Conservation (phyloP, 768 basidiomycete genomes). For the Zangia roseola region DNA sequence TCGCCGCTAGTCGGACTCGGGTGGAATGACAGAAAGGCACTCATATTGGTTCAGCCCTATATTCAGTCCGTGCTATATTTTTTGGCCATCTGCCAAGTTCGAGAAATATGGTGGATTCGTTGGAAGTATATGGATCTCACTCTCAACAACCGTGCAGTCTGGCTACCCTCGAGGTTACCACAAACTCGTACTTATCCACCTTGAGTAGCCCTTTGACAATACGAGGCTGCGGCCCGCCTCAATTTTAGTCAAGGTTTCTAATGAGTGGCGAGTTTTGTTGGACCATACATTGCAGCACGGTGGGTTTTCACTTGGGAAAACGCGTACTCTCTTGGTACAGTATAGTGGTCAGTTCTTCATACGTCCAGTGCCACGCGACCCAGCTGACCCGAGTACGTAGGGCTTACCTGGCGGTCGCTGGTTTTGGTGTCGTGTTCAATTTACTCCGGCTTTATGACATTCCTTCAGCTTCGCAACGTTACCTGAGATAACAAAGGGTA, state of each 20-base stretch:
- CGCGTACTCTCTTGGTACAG: constrained; percentile 57
- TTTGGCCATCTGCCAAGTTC: constrained; percentile 75
- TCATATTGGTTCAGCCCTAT: constrained; percentile 56
- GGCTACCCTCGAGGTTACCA: constrained; percentile 65
- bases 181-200: constrained; percentile 81
- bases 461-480: constrained; percentile 57
- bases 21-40: constrained; percentile 57
- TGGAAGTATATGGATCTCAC: constrained; percentile 42
- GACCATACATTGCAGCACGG: constrained; percentile 71
- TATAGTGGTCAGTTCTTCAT: constrained; percentile 50
- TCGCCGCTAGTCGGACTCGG: neutral
- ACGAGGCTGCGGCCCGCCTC: constrained; percentile 71
- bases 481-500: constrained; percentile 71
- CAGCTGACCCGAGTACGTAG: constrained; percentile 32
- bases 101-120: constrained; percentile 71
- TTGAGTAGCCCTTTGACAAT: constrained; percentile 63
- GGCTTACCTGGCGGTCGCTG: constrained; percentile 66
- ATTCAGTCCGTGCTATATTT: constrained; percentile 71
- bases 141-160: constrained; percentile 49
- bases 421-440: constrained; percentile 60
- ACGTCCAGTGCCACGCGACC: neutral
- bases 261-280: constrained; percentile 69
- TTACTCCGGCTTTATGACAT: neutral
- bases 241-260: constrained; percentile 83
- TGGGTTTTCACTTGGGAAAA: constrained; percentile 74